Evolutionary conservation across 306 rosid species (phyloP).

Genomic region (peach (Prunus persica)): Prunus_persica_NCBIv2 NC_034009.1:41183501-41184000

Average conservation of each 20-base stretch:
- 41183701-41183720: background rate
- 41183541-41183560: too few relatives aligned
- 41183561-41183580: too few relatives aligned
- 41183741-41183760: background rate
- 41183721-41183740: background rate
- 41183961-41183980: too few relatives aligned
- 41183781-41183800: background rate
- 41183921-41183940: background rate
- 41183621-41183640: background rate
- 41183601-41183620: background rate
- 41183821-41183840: background rate
- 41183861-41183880: too few relatives aligned
- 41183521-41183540: too few relatives aligned
- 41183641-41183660: background rate
- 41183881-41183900: background rate
- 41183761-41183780: background rate
- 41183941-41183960: background rate
- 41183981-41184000: too few relatives aligned
- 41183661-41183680: background rate
- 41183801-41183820: background rate
- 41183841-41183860: background rate
- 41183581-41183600: too few relatives aligned
- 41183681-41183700: background rate
- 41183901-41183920: background rate
- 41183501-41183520: too few relatives aligned